Base-by-base conservation (phyloP, 164 flowering plant species). In the Magnolia sinica region DNA sequence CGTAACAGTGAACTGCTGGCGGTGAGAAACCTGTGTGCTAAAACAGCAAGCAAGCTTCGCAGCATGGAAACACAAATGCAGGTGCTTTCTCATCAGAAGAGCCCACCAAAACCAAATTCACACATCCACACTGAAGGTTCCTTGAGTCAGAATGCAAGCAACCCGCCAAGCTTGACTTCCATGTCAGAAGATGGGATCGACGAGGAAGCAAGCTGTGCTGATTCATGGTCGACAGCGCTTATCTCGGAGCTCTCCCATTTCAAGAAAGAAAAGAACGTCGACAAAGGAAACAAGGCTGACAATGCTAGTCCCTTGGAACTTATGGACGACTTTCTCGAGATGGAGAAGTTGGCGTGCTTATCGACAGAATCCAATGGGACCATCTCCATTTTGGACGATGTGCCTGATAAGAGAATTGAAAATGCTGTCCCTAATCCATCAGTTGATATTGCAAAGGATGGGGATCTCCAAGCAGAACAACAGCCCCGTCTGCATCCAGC, bases 251-350 rank as follows among this genome's bases (percentile, higher is more conserved):
- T 87, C 29, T 88, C 97, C 29, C 88, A 85, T 37, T 50, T 81
- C 80, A 87, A 87, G 85, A 91, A 86, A 79, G 95, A 88, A 24
- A 92, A 85, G 79, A 81, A 71, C 58, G 76, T 29, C 58, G 89
- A 85, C 61, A 90, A 86, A 79, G 68, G 83, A 72, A 85, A 65
- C 65, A 91, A 85, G 75, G 75, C 84, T 66, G 93, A 89, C 24
- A 87, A 70, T 76, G 76, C 86, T 20, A 89, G 74, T 71, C 86
- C 84, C 67, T 74, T 91, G 86, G 94, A 89, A 74, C 89, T 94
- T 69, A 96, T 96, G 98, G 96, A 93, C 84, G 99, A 96, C 81
- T 96, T 96, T 81, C 84, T 94, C 59, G 98, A 96, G 87, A 94
- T 96, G 98, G 99, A 96, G 87, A 96, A 88, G 81, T 84, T 96